Evolutionary conservation across 1,284 basidiomycete genomes (phyloP), one percentile per base, ranked within the genome.

Genomic region (Termitomyces sp.): DNA sequence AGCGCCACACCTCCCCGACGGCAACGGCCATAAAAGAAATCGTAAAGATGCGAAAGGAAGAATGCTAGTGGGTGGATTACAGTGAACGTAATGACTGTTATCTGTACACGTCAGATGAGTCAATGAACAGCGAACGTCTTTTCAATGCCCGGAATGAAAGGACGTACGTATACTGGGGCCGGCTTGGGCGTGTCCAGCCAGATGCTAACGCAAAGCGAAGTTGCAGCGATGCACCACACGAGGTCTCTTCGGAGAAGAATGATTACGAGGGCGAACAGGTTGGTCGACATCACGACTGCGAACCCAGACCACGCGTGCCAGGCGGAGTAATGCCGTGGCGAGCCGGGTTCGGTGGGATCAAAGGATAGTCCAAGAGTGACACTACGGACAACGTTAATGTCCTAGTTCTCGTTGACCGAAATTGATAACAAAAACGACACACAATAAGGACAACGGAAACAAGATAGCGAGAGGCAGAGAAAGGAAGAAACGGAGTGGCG

Each of bases 401-500:
- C 39, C 18, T 10, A 24, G 37, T 18, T 21, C 8, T 24, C 46
- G n/a, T 40, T 41, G 26, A 28, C 26, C n/a, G n/a, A n/a, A n/a
- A n/a, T n/a, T n/a, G 5, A 24, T 24, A 14, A 67, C 74, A 49
- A 54, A 81, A 77, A 81, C 21, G 16, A 67, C 75, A 50, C 55
- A 82, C 78, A 83, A 81, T 10, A 83, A 71, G 14, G 65, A 70
- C 19, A 73, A 62, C 1, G 74, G 69, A 53, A 71, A 71, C 14
- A 71, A 55, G 19, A 68, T 56, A 28, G 62, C 74, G 61, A 84
- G 74, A n/a, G 81, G 74, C 6, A 88, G 71, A 24, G 87, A 72
- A 56, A 88, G 70, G 66, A 89, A 89, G 52, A 87, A 82, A 3
- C 87, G 75, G 26, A 88, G 65, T 0, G 88, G 88, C 0, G 86